A percentile compares a stretch with the other conserved stretches of the same genome.
phyloP scores from a whole-genome alignment of 192 early-diverging fungal genomes.

The Powellomyces hirtus region DNA sequence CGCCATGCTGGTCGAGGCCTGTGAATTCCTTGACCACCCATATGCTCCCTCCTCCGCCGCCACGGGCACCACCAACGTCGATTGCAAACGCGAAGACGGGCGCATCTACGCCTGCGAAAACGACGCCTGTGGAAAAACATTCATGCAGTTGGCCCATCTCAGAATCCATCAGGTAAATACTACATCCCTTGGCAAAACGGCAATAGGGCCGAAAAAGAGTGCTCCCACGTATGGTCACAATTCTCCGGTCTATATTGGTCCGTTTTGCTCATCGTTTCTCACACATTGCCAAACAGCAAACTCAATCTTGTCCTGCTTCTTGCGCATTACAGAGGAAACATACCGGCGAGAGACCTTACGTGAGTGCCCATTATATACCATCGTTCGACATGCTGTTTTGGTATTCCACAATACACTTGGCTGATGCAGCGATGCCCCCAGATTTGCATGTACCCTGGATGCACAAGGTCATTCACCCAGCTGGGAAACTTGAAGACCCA shows the following conservation, averaged over 20 bases:
- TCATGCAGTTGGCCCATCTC: conserved; percentile 70
- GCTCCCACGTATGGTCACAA: too few relatives aligned
- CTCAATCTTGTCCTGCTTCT: too few relatives aligned
- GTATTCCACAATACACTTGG: not conserved
- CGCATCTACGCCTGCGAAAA: conserved; percentile 23
- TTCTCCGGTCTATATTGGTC: too few relatives aligned
- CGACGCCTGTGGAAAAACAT: conserved; percentile 59
- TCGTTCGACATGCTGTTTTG: not conserved
- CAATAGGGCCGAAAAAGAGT: too few relatives aligned
- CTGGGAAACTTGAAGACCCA: conserved; percentile 75
- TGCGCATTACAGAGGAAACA: conserved; percentile 48
- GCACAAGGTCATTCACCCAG: conserved; percentile 77
- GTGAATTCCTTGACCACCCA: not conserved
- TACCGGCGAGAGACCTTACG: conserved; percentile 62
- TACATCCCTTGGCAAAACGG: too few relatives aligned
- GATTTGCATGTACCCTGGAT: conserved; percentile 37
- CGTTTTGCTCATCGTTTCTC: too few relatives aligned
- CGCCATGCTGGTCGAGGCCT: not conserved
- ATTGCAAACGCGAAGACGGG: not conserved
- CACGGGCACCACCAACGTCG: not conserved
- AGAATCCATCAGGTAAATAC: conserved; percentile 69
- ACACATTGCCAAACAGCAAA: not conserved
- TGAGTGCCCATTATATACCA: conserved; percentile 12
- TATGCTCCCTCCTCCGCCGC: not conserved
- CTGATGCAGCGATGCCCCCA: not conserved